Percentiles rank a stretch among this genome's conserved stretches.
Conservation (phyloP, 306 rosid genomes). For the Dryas drummondii region DNA sequence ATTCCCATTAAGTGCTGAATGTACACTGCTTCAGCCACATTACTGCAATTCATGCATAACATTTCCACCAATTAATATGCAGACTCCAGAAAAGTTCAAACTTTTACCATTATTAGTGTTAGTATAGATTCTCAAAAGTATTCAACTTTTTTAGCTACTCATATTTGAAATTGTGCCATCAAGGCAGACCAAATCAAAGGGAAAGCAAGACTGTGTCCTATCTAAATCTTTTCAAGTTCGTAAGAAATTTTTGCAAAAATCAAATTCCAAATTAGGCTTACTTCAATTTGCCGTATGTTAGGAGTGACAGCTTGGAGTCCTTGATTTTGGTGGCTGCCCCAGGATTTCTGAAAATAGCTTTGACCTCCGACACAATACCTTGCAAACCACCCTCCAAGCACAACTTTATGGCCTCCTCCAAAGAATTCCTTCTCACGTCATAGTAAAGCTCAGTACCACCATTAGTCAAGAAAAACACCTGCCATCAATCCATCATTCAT, state of each 20-base stretch:
- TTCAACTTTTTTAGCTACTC: neutral
- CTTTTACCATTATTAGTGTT: too few species aligned
- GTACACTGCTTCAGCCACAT: slow-evolving; percentile 85
- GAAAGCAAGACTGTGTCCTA: too few species aligned
- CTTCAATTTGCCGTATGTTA: slow-evolving; percentile 82
- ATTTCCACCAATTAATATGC: neutral
- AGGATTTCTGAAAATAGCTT: slow-evolving; percentile 74
- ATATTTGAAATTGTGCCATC: neutral
- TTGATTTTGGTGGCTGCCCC: slow-evolving; percentile 59
- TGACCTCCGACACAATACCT: slow-evolving; percentile 87
- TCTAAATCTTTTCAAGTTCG: too few species aligned
- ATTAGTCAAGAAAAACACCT: slow-evolving; percentile 91
- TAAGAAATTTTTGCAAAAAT: neutral
- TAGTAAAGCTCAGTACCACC: slow-evolving; percentile 74
- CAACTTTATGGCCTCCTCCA: slow-evolving; percentile 88
- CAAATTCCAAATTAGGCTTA: slow-evolving; percentile 24
- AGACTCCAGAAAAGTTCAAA: neutral
- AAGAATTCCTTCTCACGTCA: slow-evolving; percentile 80
- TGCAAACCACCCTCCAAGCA: slow-evolving; percentile 77
- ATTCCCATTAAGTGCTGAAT: slow-evolving; percentile 91
- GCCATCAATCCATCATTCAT: slow-evolving; percentile 14
- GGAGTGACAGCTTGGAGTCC: slow-evolving; percentile 76
- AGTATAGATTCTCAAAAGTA: too few species aligned
- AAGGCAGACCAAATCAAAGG: too few species aligned
- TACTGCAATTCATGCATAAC: slow-evolving; percentile 41